Conservation (phyloP, 495 filamentous ascomycete species). For the Hypoxylon rickii region DNA sequence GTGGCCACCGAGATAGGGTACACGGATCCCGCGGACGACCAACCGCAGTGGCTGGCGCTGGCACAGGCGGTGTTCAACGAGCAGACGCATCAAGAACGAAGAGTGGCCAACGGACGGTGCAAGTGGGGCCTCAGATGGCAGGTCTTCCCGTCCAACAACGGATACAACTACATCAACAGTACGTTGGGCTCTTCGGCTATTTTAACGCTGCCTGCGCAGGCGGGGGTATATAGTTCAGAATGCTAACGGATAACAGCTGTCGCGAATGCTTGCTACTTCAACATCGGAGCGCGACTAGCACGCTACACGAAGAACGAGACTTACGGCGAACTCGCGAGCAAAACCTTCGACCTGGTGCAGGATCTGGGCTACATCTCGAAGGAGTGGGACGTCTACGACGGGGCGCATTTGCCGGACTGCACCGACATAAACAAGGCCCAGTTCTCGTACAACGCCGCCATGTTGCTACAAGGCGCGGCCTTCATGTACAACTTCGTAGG, state of each 20-base stretch:
- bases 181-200: conserved; percentile 33
- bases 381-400: conserved; percentile 55
- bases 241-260: conserved; percentile 48
- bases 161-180: conserved; percentile 74
- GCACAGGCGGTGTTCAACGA: conserved; percentile 76
- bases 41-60: conserved; percentile 69
- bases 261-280: conserved; percentile 65
- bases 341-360: conserved; percentile 60
- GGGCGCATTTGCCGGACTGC: conserved; percentile 48
- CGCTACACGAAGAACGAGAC: conserved; percentile 64
- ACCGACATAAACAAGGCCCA: conserved; percentile 42
- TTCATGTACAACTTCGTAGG: conserved; percentile 61
- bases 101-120: conserved; percentile 64
- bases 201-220: neutral
- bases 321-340: conserved; percentile 63
- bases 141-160: conserved; percentile 73
- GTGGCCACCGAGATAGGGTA: conserved; percentile 72
- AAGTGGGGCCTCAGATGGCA: conserved; percentile 79
- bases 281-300: conserved; percentile 63
- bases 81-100: conserved; percentile 59
- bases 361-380: conserved; percentile 45
- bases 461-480: conserved; percentile 59
- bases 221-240: neutral
- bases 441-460: conserved; percentile 66
- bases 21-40: conserved; percentile 55